phyloP scores from a whole-genome alignment of 2,329 filamentous ascomycete genomes.

The Colletotrichum australisinense region DNA sequence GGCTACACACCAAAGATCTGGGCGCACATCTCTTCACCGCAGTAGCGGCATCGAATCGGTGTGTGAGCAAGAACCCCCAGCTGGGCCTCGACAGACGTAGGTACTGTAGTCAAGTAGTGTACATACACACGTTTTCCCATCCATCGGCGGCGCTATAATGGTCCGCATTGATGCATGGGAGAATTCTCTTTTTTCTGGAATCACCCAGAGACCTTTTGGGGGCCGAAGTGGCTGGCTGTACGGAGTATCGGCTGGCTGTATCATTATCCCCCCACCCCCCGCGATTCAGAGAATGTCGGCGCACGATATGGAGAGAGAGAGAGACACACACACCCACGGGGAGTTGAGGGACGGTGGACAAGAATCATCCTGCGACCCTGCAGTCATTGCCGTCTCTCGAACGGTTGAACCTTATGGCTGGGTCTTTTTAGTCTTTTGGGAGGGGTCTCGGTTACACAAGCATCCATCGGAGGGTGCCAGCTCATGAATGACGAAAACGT shows the following conservation, averaged over 20 bases:
- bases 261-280: background rate
- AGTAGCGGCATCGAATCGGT: background rate
- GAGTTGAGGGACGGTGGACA: no score
- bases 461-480: background rate
- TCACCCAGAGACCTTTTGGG: background rate
- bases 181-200: background rate
- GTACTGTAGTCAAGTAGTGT: no score
- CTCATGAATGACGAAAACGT: background rate
- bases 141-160: background rate
- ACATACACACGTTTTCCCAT: background rate
- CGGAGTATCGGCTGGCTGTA: background rate
- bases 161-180: background rate
- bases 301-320: background rate
- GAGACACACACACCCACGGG: no score
- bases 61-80: background rate
- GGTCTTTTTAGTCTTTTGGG: background rate
- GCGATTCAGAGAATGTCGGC: background rate
- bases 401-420: background rate
- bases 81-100: background rate
- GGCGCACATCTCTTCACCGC: background rate
- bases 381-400: background rate
- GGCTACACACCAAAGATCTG: background rate
- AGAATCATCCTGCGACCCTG: background rate
- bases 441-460: background rate
- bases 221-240: background rate